A percentile compares a stretch with the other conserved stretches of the same genome.
phyloP scores from a whole-genome alignment of 257 asterid species.

The Rubia yunnanensis region DNA sequence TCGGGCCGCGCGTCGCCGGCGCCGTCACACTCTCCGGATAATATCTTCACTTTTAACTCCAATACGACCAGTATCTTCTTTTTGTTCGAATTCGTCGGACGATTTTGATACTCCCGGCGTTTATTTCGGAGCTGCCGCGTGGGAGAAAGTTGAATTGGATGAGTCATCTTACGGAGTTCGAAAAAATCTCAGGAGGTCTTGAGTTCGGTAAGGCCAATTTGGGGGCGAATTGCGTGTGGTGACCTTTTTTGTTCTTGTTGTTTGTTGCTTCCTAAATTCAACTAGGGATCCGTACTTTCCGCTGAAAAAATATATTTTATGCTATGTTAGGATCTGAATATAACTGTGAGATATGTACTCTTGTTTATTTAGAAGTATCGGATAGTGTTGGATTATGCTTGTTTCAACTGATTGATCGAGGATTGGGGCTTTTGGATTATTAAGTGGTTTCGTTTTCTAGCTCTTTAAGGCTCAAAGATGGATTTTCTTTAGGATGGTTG shows the following conservation, averaged over 20 bases:
- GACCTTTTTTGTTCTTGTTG: background rate
- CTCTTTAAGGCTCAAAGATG: no score
- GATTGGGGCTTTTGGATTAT: background rate
- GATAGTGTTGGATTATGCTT: background rate
- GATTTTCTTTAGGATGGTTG: background rate
- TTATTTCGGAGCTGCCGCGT: background rate
- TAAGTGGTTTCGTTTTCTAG: no score
- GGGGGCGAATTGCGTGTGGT: slow-evolving; percentile 1
- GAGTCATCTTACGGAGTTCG: background rate
- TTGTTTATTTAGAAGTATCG: background rate
- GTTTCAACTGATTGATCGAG: background rate
- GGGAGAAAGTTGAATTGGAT: background rate
- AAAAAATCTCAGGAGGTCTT: background rate
- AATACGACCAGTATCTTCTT: background rate
- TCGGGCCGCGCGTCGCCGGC: background rate
- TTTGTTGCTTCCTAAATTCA: background rate
- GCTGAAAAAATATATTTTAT: background rate
- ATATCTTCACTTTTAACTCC: background rate
- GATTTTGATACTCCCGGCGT: background rate
- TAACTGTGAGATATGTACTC: background rate
- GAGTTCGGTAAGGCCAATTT: background rate
- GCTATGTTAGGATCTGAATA: background rate
- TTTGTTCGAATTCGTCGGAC: background rate
- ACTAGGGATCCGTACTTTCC: background rate
- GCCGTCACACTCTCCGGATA: background rate